A percentile compares a stretch with the other conserved stretches of the same genome.
Evolutionary conservation across 1,139 yeast species (phyloP).

Genomic region (Kluyveromyces sp.): DNA sequence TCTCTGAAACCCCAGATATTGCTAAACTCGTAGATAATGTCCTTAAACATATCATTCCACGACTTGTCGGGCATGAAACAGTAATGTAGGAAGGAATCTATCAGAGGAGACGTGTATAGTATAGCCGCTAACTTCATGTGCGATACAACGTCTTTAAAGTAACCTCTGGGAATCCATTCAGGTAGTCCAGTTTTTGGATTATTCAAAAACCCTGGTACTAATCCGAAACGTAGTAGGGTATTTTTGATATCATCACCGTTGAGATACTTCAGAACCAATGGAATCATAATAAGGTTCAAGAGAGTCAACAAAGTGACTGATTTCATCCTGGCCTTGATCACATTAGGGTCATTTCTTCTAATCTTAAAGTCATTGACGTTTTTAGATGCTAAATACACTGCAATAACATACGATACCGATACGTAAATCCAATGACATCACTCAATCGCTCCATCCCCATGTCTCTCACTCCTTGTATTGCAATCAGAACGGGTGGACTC

Average conservation of each 20-base stretch:
- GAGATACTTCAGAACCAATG: constrained; percentile 15
- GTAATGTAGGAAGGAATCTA: constrained; percentile 32
- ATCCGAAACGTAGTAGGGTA: constrained; percentile 22
- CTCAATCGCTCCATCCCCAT: neutral
- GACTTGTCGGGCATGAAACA: constrained; percentile 21
- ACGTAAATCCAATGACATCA: constrained; percentile 15
- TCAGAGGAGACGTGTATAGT: constrained; percentile 55
- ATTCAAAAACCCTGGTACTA: constrained; percentile 25
- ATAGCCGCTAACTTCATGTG: constrained; percentile 33
- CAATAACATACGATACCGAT: constrained; percentile 23
- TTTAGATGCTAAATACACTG: constrained; percentile 16
- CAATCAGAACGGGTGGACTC: too few species aligned
- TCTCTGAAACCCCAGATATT: constrained; percentile 53
- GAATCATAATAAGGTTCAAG: constrained; percentile 26
- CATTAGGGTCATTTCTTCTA: constrained; percentile 41
- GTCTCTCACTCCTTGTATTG: too few species aligned
- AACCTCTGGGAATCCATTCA: constrained; percentile 13
- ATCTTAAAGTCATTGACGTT: constrained; percentile 16
- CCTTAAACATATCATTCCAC: constrained; percentile 17
- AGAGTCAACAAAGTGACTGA: constrained; percentile 25
- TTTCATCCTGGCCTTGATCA: constrained; percentile 32
- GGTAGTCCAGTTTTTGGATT: constrained; percentile 5
- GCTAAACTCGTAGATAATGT: constrained; percentile 24
- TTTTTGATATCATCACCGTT: constrained; percentile 8
- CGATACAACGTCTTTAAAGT: constrained; percentile 22